These are phyloP conservation scores for Murraya paniculata DNA, from an alignment of 345 rosid species.

Conservation along the genomic window DNA sequence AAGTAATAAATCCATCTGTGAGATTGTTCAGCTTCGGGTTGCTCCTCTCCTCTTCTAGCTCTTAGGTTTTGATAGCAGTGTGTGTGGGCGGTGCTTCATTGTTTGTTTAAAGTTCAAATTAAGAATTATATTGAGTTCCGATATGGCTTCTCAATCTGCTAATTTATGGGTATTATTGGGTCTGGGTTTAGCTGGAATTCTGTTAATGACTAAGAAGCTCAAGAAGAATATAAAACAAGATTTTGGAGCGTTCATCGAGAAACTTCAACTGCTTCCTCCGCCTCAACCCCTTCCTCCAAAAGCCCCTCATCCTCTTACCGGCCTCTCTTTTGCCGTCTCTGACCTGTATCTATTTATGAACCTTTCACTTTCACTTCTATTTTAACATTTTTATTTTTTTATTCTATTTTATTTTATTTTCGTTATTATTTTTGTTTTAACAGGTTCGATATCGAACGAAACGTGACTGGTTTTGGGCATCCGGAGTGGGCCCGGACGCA, in stretches of 20 bases:
- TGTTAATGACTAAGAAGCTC: constrained; percentile 54
- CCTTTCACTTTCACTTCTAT: background rate
- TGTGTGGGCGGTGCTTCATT: background rate
- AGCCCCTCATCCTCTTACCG: constrained; percentile 94
- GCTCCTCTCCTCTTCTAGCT: background rate
- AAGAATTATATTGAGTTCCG: background rate
- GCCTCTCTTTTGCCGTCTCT: constrained; percentile 77
- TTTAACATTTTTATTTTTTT: background rate
- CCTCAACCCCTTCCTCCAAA: constrained; percentile 98
- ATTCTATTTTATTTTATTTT: background rate
- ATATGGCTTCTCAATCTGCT: constrained; percentile 63
- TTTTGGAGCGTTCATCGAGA: constrained; percentile 86
- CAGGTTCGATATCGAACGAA: constrained; percentile 88
- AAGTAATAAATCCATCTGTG: background rate
- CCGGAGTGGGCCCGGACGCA: constrained; percentile 90
- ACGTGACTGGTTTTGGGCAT: constrained; percentile 90
- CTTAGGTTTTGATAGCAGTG: constrained; percentile 10
- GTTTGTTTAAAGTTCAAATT: background rate
- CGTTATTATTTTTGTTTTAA: constrained; percentile 5
- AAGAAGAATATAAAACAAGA: constrained; percentile 68
- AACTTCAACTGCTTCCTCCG: constrained; percentile 83
- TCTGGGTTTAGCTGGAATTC: constrained; percentile 79
- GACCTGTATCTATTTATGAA: constrained; percentile 48
- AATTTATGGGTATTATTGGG: constrained; percentile 89
- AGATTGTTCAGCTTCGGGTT: no score